phyloP scores from a whole-genome alignment of 2,329 filamentous ascomycete species.

The Claviceps humidiphila region DNA sequence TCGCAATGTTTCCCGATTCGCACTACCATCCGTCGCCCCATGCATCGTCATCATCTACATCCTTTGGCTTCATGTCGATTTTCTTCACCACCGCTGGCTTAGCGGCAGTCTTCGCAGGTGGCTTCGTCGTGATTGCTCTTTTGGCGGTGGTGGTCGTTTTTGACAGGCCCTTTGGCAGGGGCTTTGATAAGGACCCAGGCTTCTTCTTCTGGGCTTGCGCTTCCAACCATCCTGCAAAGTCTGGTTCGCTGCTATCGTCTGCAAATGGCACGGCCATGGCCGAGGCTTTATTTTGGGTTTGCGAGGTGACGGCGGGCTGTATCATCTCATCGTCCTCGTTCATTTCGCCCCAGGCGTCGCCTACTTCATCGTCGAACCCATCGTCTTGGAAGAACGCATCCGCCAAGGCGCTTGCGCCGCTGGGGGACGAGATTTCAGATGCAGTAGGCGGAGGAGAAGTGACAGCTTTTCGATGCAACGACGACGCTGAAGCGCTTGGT shows the following conservation, averaged over 20 bases:
- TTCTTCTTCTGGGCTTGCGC: conserved; percentile 79
- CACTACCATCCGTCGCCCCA: conserved; percentile 54
- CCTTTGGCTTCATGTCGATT: conserved; percentile 55
- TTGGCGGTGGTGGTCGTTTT: conserved; percentile 41
- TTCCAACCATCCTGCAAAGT: conserved; percentile 90
- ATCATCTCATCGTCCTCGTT: conserved; percentile 35
- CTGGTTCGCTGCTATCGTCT: conserved; percentile 62
- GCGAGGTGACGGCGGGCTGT: conserved; percentile 20
- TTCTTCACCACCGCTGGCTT: conserved; percentile 46
- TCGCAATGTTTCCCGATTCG: not conserved
- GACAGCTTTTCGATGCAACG: conserved; percentile 46
- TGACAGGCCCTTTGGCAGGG: conserved; percentile 69
- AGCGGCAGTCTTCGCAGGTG: conserved; percentile 13
- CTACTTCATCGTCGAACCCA: conserved; percentile 43
- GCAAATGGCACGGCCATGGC: conserved; percentile 47
- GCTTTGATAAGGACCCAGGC: conserved; percentile 36
- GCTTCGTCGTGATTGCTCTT: conserved; percentile 28
- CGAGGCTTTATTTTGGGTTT: conserved; percentile 17
- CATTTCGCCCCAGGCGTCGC: conserved; percentile 66
- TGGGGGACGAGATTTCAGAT: conserved; percentile 36
- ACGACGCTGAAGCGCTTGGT: conserved; percentile 39
- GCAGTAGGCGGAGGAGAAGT: conserved; percentile 34
- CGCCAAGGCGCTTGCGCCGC: conserved; percentile 26
- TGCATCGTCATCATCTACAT: conserved; percentile 43
- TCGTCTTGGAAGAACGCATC: conserved; percentile 42